phyloP scores from a whole-genome alignment of 805 yeast genomes.

The Kodamaea restingae region DNA sequence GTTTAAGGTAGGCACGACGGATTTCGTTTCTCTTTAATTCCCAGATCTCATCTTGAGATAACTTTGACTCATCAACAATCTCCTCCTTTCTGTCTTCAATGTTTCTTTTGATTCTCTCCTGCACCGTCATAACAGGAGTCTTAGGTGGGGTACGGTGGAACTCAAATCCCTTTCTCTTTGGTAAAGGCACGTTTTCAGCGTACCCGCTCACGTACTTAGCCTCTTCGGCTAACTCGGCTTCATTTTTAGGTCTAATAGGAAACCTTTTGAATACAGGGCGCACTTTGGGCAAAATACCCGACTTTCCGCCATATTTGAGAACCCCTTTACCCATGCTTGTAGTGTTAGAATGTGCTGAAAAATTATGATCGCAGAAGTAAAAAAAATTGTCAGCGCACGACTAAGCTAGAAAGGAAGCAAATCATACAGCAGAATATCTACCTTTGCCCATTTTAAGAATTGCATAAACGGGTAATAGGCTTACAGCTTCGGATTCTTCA shows the following conservation, averaged over 20 bases:
- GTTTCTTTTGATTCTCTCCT: slow-evolving; percentile 52
- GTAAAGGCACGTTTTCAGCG: slow-evolving; percentile 69
- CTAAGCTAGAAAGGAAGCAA: too few species aligned
- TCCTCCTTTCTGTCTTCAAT: slow-evolving; percentile 42
- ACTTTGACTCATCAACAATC: slow-evolving; percentile 29
- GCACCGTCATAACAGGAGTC: slow-evolving; percentile 54
- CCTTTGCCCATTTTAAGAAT: too few species aligned
- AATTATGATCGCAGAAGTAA: not conserved
- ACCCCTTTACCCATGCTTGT: slow-evolving; percentile 46
- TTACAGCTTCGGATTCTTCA: too few species aligned
- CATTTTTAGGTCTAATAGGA: slow-evolving; percentile 53
- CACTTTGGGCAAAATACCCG: slow-evolving; percentile 78
- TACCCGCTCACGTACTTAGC: slow-evolving; percentile 54
- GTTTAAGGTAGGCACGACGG: slow-evolving; percentile 67
- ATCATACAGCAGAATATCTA: too few species aligned
- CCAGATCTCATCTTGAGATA: slow-evolving; percentile 40
- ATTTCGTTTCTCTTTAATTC: slow-evolving; percentile 53
- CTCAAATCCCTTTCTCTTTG: slow-evolving; percentile 45
- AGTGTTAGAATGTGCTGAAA: not conserved
- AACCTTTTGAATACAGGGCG: slow-evolving; percentile 66
- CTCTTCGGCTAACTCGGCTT: slow-evolving; percentile 38
- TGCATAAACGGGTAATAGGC: too few species aligned
- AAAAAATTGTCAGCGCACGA: slow-evolving; percentile 4
- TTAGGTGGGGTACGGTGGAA: slow-evolving; percentile 52
- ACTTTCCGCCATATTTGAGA: slow-evolving; percentile 55